These are phyloP conservation scores for Avicennia marina DNA, from an alignment of 257 asterid species.

Conservation along the genomic window DNA sequence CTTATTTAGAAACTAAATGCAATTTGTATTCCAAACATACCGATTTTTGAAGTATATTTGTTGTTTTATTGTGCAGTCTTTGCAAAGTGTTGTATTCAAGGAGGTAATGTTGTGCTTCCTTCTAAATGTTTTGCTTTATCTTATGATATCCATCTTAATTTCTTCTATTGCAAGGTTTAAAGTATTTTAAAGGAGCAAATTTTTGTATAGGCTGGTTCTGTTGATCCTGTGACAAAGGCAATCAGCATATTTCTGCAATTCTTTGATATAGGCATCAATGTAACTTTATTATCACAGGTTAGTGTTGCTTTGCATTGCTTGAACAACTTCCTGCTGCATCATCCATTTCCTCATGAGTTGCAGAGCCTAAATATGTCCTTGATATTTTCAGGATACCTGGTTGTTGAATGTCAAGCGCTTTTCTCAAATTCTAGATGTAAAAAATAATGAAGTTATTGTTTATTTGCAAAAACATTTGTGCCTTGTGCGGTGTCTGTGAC, in stretches of 20 bases:
- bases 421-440: background rate
- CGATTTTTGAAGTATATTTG: constrained; percentile 18
- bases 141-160: constrained; percentile 14
- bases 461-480: background rate
- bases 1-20: too few relatives aligned
- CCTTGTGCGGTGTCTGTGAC: constrained; percentile 9
- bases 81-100: constrained; percentile 95
- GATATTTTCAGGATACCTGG: background rate
- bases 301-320: constrained; percentile 22
- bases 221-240: constrained; percentile 90
- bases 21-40: constrained; percentile 7
- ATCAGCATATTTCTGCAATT: constrained; percentile 92
- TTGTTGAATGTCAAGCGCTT: constrained; percentile 1
- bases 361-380: constrained; percentile 4
- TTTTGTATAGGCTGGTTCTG: constrained; percentile 81
- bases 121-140: constrained; percentile 9
- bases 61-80: constrained; percentile 64
- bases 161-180: constrained; percentile 3
- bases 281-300: constrained; percentile 90
- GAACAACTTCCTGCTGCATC: constrained; percentile 6
- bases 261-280: constrained; percentile 91
- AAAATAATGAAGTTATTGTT: background rate
- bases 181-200: constrained; percentile 12
- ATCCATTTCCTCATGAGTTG: constrained; percentile 4
- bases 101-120: constrained; percentile 49